Evolutionary conservation across 2,329 filamentous ascomycete genomes (phyloP), one percentile per base, ranked within the genome.

Genomic region (Podosphaera fusca): DNA sequence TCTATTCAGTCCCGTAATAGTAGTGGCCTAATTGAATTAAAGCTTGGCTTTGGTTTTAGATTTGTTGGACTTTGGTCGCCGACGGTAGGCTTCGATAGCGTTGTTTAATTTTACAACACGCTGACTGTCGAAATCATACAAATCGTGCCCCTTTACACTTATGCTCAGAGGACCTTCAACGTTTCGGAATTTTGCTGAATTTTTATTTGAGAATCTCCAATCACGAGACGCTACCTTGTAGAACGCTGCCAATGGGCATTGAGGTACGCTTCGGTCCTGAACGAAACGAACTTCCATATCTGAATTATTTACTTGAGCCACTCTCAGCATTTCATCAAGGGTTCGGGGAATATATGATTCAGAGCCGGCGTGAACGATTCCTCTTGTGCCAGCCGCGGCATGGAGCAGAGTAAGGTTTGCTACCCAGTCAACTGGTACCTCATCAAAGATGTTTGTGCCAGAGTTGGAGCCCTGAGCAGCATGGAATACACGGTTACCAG

Each of bases 361-460:
- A 8, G 59, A 33, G 8, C 30, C 46, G 1, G 59, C 55, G 45
- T 59, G 59, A 4, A 58, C 57, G 7, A 60, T 55, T 1, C 59
- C 59, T 29, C 14, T 50, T 1, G 54, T 59, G 12, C 56, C 55
- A 14, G 38, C 38, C 14, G 46, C 38, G 40, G 46, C 45, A 21
- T 60, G 58, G 4, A 59, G 55, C 9, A 60, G 58, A 10, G 59
- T 54, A 2, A 61, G 45, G 40, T 61, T 59, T 3, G 58, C n/a
- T 3, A 58, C 59, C 55, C 52, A 59, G 42, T 59, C 58, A 2
- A 58, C 42, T 10, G 59, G 58, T 5, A 59, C 54, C 29, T 61
- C 58, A 29, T 59, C 59, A 35, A 58, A 57, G 14, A 58, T 45
- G 33, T 60, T 59, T 7, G 51, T 40, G 5, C 56, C 58, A 2